These are phyloP conservation scores for Diplodia sapinea DNA, from an alignment of 2,329 filamentous ascomycete species.

Conservation along the genomic window DNA sequence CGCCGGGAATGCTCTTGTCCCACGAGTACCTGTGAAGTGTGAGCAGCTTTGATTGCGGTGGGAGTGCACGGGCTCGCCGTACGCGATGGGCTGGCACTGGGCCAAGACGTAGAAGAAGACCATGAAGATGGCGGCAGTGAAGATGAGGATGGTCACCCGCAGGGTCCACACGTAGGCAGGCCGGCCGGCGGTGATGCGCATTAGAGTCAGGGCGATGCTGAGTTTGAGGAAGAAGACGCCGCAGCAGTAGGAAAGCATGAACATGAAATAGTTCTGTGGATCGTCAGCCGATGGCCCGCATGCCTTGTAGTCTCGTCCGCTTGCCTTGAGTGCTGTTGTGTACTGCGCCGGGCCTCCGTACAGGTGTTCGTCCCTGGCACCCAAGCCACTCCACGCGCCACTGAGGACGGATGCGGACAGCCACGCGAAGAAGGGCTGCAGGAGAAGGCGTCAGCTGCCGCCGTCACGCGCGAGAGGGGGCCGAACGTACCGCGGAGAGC, in stretches of 20 bases:
- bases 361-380: not conserved
- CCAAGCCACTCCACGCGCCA: not conserved
- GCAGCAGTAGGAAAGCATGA: constrained; percentile 45
- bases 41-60: not conserved
- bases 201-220: constrained; percentile 45
- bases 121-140: constrained; percentile 40
- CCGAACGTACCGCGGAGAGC: not conserved
- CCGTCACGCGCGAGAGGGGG: not conserved
- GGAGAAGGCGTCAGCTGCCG: not conserved
- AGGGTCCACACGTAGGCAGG: constrained; percentile 38
- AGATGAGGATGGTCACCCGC: constrained; percentile 40
- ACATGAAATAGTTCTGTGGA: constrained; percentile 45
- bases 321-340: not conserved
- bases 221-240: constrained; percentile 45
- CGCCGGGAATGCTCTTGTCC: constrained; percentile 9
- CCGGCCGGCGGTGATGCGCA: constrained; percentile 42
- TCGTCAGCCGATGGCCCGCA: not conserved
- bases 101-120: constrained; percentile 46
- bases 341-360: not conserved
- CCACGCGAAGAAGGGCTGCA: constrained; percentile 19
- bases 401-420: constrained; percentile 2
- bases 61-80: not conserved
- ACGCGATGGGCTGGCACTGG: constrained; percentile 42
- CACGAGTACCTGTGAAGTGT: constrained; percentile 5
- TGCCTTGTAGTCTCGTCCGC: not conserved